Conservation (phyloP, 306 rosid species). For the Prunus mongolica region DNA sequence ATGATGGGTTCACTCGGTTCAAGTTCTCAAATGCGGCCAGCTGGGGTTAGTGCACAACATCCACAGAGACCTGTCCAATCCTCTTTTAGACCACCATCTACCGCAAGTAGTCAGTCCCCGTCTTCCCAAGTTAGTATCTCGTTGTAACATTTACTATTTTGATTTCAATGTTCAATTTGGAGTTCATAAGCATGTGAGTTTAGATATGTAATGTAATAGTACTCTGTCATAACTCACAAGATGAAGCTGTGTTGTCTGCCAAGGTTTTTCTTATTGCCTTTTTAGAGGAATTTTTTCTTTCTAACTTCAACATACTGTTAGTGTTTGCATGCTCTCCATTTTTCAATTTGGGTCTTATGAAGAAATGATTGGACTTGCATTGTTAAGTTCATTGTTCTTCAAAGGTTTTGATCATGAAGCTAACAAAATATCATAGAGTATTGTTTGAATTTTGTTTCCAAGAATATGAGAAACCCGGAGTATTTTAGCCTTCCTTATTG, state of each 20-base stretch:
- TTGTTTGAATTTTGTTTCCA: neutral
- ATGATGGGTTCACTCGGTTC: conserved; percentile 75
- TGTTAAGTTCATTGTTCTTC: neutral
- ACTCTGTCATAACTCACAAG: neutral
- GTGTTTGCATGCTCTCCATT: neutral
- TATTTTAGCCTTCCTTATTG: neutral
- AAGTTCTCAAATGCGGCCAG: conserved; percentile 69
- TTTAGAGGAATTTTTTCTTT: neutral
- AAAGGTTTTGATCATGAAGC: neutral
- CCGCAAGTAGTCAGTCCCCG: conserved; percentile 50
- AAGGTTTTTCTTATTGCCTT: neutral
- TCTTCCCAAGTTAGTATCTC: conserved; percentile 69
- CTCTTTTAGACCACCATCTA: conserved; percentile 64
- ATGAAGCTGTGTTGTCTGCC: neutral
- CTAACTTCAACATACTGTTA: neutral
- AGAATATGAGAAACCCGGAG: neutral
- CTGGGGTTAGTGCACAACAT: conserved; percentile 50
- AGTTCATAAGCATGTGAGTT: neutral
- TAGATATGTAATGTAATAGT: neutral
- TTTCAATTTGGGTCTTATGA: neutral
- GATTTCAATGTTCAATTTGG: neutral
- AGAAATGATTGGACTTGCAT: neutral
- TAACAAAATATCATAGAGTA: neutral
- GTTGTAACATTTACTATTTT: neutral
- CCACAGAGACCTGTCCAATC: conserved; percentile 74